Percentiles rank a stretch among this genome's conserved stretches.
Conservation (phyloP, 2,329 filamentous ascomycete genomes). For the Annulohypoxylon truncatum region DNA sequence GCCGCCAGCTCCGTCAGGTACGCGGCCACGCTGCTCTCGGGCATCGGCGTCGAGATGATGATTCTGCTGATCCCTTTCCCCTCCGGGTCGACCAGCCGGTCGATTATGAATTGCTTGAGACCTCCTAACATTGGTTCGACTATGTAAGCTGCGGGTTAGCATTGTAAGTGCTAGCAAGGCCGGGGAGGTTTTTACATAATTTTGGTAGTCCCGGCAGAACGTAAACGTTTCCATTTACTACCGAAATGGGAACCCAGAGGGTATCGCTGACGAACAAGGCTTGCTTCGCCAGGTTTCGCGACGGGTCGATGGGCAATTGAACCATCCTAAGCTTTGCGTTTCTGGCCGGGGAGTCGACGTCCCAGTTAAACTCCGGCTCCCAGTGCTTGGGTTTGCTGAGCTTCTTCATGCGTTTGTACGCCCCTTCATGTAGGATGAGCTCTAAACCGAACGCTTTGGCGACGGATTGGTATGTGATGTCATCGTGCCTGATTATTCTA, state of each 20-base stretch:
- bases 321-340: slow-evolving; percentile 93
- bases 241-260: slow-evolving; percentile 89
- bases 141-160: too few species aligned
- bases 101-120: slow-evolving; percentile 75
- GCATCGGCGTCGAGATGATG: slow-evolving; percentile 85
- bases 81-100: slow-evolving; percentile 80
- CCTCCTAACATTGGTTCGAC: slow-evolving; percentile 81
- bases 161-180: slow-evolving; percentile 7
- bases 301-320: slow-evolving; percentile 80
- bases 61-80: slow-evolving; percentile 84
- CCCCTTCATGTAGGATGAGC: slow-evolving; percentile 79
- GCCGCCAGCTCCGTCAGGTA: slow-evolving; percentile 84
- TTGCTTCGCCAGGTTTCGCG: slow-evolving; percentile 73
- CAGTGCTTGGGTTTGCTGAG: slow-evolving; percentile 79
- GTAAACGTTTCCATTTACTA: slow-evolving; percentile 93
- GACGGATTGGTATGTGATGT: slow-evolving; percentile 96
- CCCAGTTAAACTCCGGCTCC: slow-evolving; percentile 84
- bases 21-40: slow-evolving; percentile 85
- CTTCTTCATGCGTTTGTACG: slow-evolving; percentile 84
- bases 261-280: slow-evolving; percentile 82
- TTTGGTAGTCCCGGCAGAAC: slow-evolving; percentile 91
- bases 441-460: slow-evolving; percentile 86
- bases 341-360: slow-evolving; percentile 80
- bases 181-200: slow-evolving; percentile 65
- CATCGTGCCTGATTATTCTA: slow-evolving; percentile 83